Evolutionary conservation across 805 yeast species (phyloP).

Genomic region (Saitoella complicata): DNA sequence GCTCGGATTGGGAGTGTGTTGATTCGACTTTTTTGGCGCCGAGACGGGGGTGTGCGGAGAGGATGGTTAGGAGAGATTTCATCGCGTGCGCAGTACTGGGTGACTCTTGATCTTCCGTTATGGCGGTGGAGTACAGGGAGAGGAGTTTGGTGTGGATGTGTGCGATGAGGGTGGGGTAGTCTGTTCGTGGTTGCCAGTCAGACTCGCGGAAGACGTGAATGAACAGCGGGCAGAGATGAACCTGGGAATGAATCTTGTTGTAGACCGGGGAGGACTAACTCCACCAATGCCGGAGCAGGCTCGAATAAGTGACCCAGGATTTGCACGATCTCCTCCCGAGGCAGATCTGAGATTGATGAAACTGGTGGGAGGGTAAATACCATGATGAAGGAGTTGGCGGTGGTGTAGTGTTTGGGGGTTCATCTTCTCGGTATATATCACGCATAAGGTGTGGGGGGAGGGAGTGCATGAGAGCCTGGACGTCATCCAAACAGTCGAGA

Average conservation of each 20-base stretch:
- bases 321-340: slow-evolving; percentile 20
- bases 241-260: slow-evolving; percentile 6
- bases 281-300: slow-evolving; percentile 36
- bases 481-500: too few relatives aligned
- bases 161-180: slow-evolving; percentile 23
- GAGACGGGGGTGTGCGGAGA: slow-evolving; percentile 83
- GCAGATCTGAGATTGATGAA: slow-evolving; percentile 3
- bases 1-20: slow-evolving; percentile 54
- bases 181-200: slow-evolving; percentile 33
- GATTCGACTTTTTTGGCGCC: slow-evolving; percentile 47
- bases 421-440: too few relatives aligned
- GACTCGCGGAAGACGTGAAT: slow-evolving; percentile 17
- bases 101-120: too few relatives aligned
- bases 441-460: too few relatives aligned
- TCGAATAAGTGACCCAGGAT: slow-evolving; percentile 47
- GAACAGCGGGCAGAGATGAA: too few relatives aligned
- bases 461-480: too few relatives aligned
- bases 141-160: slow-evolving; percentile 13
- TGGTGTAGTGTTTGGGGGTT: too few relatives aligned
- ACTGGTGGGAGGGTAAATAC: slow-evolving; percentile 8
- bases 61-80: slow-evolving; percentile 27
- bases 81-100: slow-evolving; percentile 11
- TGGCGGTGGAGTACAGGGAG: too few relatives aligned
- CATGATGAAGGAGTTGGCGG: too few relatives aligned
- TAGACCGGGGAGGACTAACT: slow-evolving; percentile 21